Base-by-base conservation (phyloP, 202 grass and related monocot species). In the Setaria viridis region DNA sequence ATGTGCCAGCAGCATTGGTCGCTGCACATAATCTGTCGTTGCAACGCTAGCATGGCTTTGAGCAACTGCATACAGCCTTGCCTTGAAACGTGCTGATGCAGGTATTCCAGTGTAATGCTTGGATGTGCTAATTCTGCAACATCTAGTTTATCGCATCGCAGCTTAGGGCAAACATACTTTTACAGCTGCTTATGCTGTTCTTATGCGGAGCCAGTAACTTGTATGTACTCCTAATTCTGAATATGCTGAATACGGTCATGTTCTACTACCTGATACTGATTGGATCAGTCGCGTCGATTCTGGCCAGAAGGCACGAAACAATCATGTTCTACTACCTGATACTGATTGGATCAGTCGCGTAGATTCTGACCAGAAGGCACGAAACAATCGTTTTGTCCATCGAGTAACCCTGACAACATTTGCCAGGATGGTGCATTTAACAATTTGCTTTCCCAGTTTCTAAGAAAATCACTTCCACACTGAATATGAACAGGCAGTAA, bases 401-500 rank as follows among this genome's bases (percentile, higher is more conserved):
- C 53, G 16, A 55, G 12, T 19, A n/a, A 0, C 9, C 17, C 14
- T 1, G 48, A 54, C 51, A 54, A 58, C 56, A 21, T 21, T 59
- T 4, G 25, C 20, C 21, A 30, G 63, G 14, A 17, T 37, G 14
- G 13, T 35, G 13, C 63, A 34, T 39, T 14, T 66, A 19, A 64
- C 9, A 60, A 32, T 63, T 29, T 62, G 11, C 32, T 65, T 11
- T 7, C 0, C 62, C 2, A 66, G 14, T 66, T 66, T 17, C 14
- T 66, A 66, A 3, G 13, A 17, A 34, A 35, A 66, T 7, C 5
- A 71, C 56, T 77, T 76, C n/a, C 49, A 87, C 74, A 88, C 9
- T 29, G 51, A 88, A 70, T 91, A 81, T 77, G 49, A 81, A 81
- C 81, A 87, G 51, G 32, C 69, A 80, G 70, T 83, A 70, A 80